Percentiles rank a stretch among this genome's conserved stretches.
Evolutionary conservation across 1,284 basidiomycete genomes (phyloP).

Genomic region (Fistulina hepatica): DNA sequence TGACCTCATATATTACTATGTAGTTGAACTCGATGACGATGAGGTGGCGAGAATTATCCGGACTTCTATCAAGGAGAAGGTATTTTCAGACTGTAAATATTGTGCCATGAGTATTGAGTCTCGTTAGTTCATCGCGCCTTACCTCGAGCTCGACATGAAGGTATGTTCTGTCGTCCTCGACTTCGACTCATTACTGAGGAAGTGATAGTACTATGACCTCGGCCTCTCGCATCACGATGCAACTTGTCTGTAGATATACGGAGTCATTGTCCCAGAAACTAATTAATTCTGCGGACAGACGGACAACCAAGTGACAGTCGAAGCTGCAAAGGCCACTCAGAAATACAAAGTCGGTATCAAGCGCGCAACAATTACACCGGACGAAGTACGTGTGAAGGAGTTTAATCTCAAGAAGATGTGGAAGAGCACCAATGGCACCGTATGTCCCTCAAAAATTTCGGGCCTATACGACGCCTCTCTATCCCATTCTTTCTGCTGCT

Average conservation of each 20-base stretch:
- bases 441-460: constrained; percentile 27
- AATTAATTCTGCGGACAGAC: constrained; percentile 42
- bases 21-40: constrained; percentile 95
- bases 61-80: constrained; percentile 97
- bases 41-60: constrained; percentile 98
- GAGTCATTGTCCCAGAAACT: background rate
- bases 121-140: constrained; percentile 83
- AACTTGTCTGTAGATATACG: constrained; percentile 30
- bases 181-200: too few relatives aligned
- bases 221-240: constrained; percentile 88
- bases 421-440: constrained; percentile 91
- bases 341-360: constrained; percentile 90
- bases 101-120: constrained; percentile 1
- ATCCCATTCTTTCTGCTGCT: constrained; percentile 7
- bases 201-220: constrained; percentile 95
- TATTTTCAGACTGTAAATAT: constrained; percentile 24
- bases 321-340: constrained; percentile 86
- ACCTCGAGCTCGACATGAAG: constrained; percentile 94
- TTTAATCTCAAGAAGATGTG: constrained; percentile 99
- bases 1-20: too few relatives aligned
- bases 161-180: too few relatives aligned
- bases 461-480: constrained; percentile 2
- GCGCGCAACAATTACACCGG: constrained; percentile 97
- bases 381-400: constrained; percentile 89
- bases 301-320: constrained; percentile 87